These are phyloP conservation scores for Protoeuglena noctilucae DNA, from an alignment of 139 green algal genomes.

Conservation along the genomic window DNA sequence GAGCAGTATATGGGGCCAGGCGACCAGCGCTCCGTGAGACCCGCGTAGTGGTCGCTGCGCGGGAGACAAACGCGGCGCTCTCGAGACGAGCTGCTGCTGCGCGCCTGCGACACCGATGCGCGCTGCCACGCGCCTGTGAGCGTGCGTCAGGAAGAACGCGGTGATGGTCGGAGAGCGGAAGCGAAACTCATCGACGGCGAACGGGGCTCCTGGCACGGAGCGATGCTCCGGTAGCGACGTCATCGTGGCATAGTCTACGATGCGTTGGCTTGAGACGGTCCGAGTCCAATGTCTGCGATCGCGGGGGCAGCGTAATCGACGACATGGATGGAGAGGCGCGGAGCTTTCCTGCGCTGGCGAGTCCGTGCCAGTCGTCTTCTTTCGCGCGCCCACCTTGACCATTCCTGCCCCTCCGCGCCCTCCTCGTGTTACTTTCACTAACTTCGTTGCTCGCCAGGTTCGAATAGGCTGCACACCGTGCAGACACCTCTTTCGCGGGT, in stretches of 20 bases:
- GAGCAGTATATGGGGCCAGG: conserved; percentile 62
- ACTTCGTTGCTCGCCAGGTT: no score
- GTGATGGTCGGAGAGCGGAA: conserved; percentile 3
- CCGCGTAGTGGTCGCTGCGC: conserved; percentile 60
- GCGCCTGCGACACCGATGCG: background rate
- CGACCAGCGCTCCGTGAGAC: conserved; percentile 46
- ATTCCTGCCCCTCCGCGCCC: no score
- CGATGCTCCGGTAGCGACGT: background rate
- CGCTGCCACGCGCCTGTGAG: conserved; percentile 31
- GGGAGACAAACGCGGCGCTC: background rate
- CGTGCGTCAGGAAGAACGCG: conserved; percentile 44
- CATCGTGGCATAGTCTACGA: background rate
- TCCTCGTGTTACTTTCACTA: no score
- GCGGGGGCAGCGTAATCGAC: background rate
- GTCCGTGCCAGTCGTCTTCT: no score
- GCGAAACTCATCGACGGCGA: conserved; percentile 8
- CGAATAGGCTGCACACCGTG: conserved; percentile 1
- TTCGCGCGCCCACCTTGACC: no score
- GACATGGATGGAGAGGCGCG: background rate
- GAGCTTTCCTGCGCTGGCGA: background rate
- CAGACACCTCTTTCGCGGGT: background rate
- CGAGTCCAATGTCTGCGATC: no score
- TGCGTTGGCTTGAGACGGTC: no score
- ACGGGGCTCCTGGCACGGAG: background rate
- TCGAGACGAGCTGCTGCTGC: background rate